Conservation (phyloP, 257 asterid genomes). For the Gentiana macrophylla region DNA sequence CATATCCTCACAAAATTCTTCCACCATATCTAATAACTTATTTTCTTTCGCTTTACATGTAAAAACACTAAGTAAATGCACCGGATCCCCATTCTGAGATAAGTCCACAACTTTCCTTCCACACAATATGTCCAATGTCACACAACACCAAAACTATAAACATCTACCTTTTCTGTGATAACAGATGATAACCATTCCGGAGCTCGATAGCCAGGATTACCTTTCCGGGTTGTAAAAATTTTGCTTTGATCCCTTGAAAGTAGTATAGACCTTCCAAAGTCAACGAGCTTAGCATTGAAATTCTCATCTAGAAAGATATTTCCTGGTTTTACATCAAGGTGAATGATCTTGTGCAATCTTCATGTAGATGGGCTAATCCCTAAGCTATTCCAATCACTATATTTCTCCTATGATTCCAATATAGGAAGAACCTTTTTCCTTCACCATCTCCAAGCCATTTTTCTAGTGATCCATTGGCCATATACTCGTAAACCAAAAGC, state of each 20-base stretch:
- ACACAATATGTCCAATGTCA: constrained; percentile 16
- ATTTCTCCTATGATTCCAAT: constrained; percentile 18
- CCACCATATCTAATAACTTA: constrained; percentile 15
- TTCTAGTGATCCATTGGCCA: constrained; percentile 21
- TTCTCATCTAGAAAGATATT: constrained; percentile 19
- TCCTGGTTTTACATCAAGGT: constrained; percentile 22
- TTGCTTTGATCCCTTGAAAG: constrained; percentile 18
- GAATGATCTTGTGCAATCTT: constrained; percentile 24
- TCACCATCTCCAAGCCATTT: constrained; percentile 11
- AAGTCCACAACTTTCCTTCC: constrained; percentile 13
- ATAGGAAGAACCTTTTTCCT: constrained; percentile 2
- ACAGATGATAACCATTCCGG: constrained; percentile 18
- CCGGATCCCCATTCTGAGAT: constrained; percentile 8
- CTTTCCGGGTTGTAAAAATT: constrained; percentile 20
- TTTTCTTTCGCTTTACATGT: constrained; percentile 16
- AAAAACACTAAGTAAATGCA: constrained; percentile 13
- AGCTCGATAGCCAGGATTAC: constrained; percentile 25
- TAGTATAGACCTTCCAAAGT: constrained; percentile 24
- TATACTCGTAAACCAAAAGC: constrained; percentile 14
- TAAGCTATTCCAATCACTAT: constrained; percentile 22
- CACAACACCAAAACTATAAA: constrained; percentile 21
- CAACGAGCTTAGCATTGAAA: constrained; percentile 19
- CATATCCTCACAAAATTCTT: constrained; percentile 14
- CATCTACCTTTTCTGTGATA: constrained; percentile 23
- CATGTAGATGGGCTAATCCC: constrained; percentile 22